Evolutionary conservation across 164 flowering plant species (phyloP).

Genomic region (Saururus chinensis): DNA sequence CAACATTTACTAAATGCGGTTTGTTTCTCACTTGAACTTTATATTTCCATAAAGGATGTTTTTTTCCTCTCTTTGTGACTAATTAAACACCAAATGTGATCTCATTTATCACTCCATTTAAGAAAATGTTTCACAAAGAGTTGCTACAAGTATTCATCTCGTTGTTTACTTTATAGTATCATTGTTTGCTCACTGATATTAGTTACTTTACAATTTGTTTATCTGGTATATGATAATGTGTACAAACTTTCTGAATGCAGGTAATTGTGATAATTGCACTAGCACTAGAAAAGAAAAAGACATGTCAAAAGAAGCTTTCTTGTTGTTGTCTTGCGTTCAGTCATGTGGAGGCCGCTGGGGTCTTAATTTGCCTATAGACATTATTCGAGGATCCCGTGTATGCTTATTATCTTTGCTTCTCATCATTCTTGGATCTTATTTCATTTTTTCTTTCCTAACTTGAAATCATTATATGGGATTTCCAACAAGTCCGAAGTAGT

Average conservation of each 20-base stretch:
- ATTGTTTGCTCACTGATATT: too few species aligned
- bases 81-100: too few species aligned
- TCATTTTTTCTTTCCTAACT: background rate
- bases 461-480: too few species aligned
- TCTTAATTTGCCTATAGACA: slow-evolving; percentile 44
- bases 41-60: background rate
- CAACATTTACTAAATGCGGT: slow-evolving; percentile 40
- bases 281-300: slow-evolving; percentile 30
- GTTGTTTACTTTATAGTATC: too few species aligned
- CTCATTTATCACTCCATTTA: too few species aligned
- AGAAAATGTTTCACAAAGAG: too few species aligned
- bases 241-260: slow-evolving; percentile 17
- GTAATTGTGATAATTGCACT: slow-evolving; percentile 55
- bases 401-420: slow-evolving; percentile 6
- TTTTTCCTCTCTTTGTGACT: too few species aligned
- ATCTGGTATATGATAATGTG: background rate
- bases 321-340: slow-evolving; percentile 35
- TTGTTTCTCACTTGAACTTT: slow-evolving; percentile 6
- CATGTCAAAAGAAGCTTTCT: slow-evolving; percentile 44
- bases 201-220: too few species aligned
- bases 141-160: too few species aligned
- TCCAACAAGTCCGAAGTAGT: too few species aligned
- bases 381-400: slow-evolving; percentile 65
- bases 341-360: slow-evolving; percentile 52
- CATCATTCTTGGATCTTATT: too few species aligned